phyloP scores from a whole-genome alignment of 2,329 filamentous ascomycete genomes.

The Neofusicoccum sp. region DNA sequence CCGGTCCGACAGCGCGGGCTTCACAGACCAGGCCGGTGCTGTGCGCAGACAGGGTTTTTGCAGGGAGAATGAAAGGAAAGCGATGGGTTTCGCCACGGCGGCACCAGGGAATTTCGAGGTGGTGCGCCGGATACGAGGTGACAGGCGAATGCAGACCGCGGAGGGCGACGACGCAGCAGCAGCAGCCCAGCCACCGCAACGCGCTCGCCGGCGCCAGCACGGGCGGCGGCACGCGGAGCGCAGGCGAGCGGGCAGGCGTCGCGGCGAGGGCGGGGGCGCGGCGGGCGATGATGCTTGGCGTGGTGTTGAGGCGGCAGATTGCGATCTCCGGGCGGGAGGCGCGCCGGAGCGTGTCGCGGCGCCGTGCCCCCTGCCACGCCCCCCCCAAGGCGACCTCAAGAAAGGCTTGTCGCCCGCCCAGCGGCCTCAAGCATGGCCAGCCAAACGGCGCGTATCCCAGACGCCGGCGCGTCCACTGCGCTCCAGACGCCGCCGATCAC shows the following conservation, averaged over 20 bases:
- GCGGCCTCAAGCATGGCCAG: constrained; percentile 5
- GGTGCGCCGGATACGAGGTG: neutral
- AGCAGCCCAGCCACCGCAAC: no score
- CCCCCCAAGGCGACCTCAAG: constrained; percentile 2
- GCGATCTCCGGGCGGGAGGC: neutral
- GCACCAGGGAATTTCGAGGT: neutral
- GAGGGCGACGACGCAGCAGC: neutral
- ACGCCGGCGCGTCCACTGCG: neutral
- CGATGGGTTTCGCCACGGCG: neutral
- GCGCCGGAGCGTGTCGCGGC: neutral
- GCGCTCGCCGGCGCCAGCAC: neutral
- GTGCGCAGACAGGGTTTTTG: neutral
- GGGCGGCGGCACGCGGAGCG: neutral
- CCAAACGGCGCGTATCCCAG: constrained; percentile 1
- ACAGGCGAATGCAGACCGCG: neutral
- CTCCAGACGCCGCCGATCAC: neutral
- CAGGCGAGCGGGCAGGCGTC: neutral
- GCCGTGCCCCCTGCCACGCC: constrained; percentile 6
- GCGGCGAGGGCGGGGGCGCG: neutral
- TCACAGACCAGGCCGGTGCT: neutral
- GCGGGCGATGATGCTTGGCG: constrained; percentile 15
- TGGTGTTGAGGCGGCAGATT: constrained; percentile 19
- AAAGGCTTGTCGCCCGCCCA: constrained; percentile 5
- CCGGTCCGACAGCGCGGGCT: no score
- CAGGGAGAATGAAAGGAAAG: neutral